These are phyloP conservation scores for Vinca minor DNA, from an alignment of 257 asterid genomes.

Conservation along the genomic window DNA sequence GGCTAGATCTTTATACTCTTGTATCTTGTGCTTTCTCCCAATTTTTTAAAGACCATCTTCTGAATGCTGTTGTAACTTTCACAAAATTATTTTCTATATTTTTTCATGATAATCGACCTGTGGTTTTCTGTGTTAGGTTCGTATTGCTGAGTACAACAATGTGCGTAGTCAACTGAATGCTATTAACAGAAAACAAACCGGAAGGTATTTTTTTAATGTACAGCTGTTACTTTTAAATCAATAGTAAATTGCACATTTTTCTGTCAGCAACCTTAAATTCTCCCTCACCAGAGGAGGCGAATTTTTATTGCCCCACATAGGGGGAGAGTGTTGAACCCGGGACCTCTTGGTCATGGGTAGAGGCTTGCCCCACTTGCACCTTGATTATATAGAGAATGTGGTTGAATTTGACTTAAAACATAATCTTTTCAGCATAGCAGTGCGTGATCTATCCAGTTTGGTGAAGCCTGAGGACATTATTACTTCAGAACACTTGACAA, in stretches of 20 bases:
- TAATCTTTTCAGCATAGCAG: conserved; percentile 62
- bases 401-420: conserved; percentile 8
- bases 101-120: not conserved
- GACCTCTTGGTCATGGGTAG: not conserved
- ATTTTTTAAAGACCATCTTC: not conserved
- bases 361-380: too few relatives aligned
- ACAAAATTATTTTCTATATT: not conserved
- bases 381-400: not conserved
- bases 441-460: conserved; percentile 80
- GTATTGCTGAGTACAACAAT: conserved; percentile 72
- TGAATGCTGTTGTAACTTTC: not conserved
- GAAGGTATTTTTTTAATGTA: conserved; percentile 53
- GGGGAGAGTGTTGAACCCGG: too few relatives aligned
- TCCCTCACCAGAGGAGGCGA: conserved; percentile 1
- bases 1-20: not conserved
- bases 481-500: conserved; percentile 67
- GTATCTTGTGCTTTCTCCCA: not conserved
- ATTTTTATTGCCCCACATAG: too few relatives aligned
- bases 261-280: too few relatives aligned
- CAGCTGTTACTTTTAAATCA: not conserved
- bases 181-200: conserved; percentile 69
- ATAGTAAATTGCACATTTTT: not conserved
- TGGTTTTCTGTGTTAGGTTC: conserved; percentile 54
- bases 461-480: conserved; percentile 70
- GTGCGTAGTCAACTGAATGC: conserved; percentile 84